These are phyloP conservation scores for Gentiana dahurica DNA, from an alignment of 257 asterid species.

Conservation along the genomic window DNA sequence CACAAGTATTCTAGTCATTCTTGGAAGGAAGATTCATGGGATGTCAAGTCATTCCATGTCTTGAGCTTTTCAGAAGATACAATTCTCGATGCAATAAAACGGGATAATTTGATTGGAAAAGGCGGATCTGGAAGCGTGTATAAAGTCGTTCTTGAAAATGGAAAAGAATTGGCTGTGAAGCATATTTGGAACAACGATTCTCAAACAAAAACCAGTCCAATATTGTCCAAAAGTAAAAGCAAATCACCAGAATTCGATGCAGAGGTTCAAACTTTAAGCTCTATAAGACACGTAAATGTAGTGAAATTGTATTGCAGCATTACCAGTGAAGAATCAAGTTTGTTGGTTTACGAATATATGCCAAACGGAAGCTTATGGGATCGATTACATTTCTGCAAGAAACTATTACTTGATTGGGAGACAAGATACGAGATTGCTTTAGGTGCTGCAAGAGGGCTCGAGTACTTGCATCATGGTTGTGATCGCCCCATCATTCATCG, in stretches of 20 bases:
- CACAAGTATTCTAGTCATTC: constrained; percentile 11
- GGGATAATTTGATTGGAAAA: constrained; percentile 25
- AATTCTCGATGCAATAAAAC: constrained; percentile 17
- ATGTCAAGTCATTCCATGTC: constrained; percentile 18
- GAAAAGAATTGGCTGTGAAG: constrained; percentile 30
- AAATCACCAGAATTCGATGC: constrained; percentile 57
- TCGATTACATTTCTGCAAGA: constrained; percentile 43
- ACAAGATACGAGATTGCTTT: constrained; percentile 65
- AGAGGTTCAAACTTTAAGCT: constrained; percentile 70
- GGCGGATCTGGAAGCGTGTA: constrained; percentile 32
- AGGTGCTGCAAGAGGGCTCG: constrained; percentile 83
- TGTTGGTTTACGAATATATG: constrained; percentile 87
- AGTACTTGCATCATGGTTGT: constrained; percentile 78
- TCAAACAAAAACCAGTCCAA: constrained; percentile 24
- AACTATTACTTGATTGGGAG: constrained; percentile 61
- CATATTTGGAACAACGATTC: constrained; percentile 18
- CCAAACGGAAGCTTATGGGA: constrained; percentile 95
- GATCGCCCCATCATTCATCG: constrained; percentile 73
- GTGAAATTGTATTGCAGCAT: constrained; percentile 79
- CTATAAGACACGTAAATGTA: constrained; percentile 74
- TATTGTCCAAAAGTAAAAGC: constrained; percentile 24
- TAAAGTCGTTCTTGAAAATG: constrained; percentile 18
- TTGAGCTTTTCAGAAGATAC: constrained; percentile 26
- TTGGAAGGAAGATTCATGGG: constrained; percentile 23
- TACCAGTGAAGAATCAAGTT: constrained; percentile 75